Evolutionary conservation across 495 filamentous ascomycete species (phyloP), one percentile per base, ranked within the genome.

Genomic region (Podospora australis): DNA sequence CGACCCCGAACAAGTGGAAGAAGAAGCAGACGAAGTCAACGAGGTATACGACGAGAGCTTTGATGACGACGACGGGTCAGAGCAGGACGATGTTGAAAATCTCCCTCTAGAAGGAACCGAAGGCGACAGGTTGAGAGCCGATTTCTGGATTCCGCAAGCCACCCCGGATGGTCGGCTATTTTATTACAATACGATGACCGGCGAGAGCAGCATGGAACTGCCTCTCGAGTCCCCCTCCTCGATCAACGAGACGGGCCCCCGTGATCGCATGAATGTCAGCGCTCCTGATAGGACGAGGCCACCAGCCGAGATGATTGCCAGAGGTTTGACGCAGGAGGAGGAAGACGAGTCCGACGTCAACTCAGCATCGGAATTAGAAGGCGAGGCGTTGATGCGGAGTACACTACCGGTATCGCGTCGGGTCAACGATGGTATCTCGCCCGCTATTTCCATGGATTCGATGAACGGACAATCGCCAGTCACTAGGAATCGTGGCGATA

Each of bases 61-160:
- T 24, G 62, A 65, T 17, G 62, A 62, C 2, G 60, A 67, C 9
- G 62, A 58, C 13, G 29, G 44, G 4, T 63, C 58, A 8, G 62
- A 65, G 13, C 55, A 59, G 24, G 64, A 85, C 38, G 72, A 74
- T 10, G 68, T 78, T 28, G 77, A 76, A 20, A 73, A 77, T 16
- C 62, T 88, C 21, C 81, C 87, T 5, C 78, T 87, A 14, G 88
- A 94, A 53, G 82, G 82, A 13, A 73, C 72, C 1, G 78, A 79
- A 24, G 69, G 72, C 23, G 78, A 86, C 48, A 83, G 87, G 66
- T 90, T 94, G 54, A 84, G 95, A 59, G 87, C 92, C 40, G 88
- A 90, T 42, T 97, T 92, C 63, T 98, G 92, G 92, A 96, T 98
- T 57, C 94, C 94, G 2, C 92, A 98, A 64, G 94, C 90, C 11